Evolutionary conservation across 805 yeast genomes (phyloP).

Genomic region (Starmerella geochares): DNA sequence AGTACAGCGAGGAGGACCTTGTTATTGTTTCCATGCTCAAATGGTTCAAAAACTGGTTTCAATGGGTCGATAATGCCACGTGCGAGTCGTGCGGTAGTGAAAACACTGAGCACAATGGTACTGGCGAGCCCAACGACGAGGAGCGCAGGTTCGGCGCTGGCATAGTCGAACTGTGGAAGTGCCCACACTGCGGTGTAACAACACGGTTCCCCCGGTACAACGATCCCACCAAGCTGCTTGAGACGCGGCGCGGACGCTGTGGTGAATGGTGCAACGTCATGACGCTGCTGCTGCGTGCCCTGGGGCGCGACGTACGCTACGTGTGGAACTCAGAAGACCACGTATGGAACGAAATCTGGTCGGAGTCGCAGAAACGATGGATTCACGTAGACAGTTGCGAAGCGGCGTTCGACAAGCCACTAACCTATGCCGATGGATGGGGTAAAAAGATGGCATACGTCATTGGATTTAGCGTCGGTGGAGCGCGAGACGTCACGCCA

Average conservation of each 20-base stretch:
- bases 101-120: slow-evolving; percentile 36
- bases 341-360: slow-evolving; percentile 86
- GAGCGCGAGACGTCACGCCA: slow-evolving; percentile 57
- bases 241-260: slow-evolving; percentile 67
- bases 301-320: slow-evolving; percentile 57
- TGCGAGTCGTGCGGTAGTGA: slow-evolving; percentile 47
- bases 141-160: slow-evolving; percentile 46
- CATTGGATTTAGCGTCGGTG: slow-evolving; percentile 52
- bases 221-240: slow-evolving; percentile 50
- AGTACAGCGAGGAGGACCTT: slow-evolving; percentile 44
- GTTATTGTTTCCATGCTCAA: slow-evolving; percentile 46
- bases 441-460: slow-evolving; percentile 87
- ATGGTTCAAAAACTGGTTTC: slow-evolving; percentile 74
- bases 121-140: slow-evolving; percentile 36
- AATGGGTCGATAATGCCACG: slow-evolving; percentile 67
- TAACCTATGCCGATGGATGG: slow-evolving; percentile 74
- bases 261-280: slow-evolving; percentile 95
- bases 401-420: slow-evolving; percentile 71
- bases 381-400: slow-evolving; percentile 82
- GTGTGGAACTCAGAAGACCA: slow-evolving; percentile 89
- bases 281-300: slow-evolving; percentile 53
- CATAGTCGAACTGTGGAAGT: slow-evolving; percentile 53
- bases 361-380: slow-evolving; percentile 55
- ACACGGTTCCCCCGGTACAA: slow-evolving; percentile 71
- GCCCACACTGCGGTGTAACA: slow-evolving; percentile 40